Conservation (phyloP, 805 yeast species). For the Suhomyces vadensis region DNA sequence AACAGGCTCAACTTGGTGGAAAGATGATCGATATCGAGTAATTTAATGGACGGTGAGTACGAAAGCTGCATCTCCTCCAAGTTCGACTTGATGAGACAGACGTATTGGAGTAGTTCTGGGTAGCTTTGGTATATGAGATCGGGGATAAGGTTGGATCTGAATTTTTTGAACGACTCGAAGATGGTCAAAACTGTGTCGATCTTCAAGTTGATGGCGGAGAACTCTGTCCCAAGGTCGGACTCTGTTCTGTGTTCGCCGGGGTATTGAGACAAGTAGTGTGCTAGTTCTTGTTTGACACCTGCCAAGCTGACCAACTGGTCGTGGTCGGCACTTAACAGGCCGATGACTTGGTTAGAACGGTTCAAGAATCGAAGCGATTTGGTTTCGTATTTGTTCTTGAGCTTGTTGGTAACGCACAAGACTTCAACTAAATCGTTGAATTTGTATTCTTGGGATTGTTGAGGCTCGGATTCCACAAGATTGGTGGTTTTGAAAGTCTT, state of each 20-base stretch:
- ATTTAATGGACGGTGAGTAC: slow-evolving; percentile 16
- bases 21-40: slow-evolving; percentile 12
- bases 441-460: background rate
- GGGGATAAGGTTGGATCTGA: slow-evolving; percentile 8
- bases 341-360: slow-evolving; percentile 17
- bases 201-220: background rate
- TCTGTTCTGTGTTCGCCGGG: too few species aligned
- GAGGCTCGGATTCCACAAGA: background rate
- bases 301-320: background rate
- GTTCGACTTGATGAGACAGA: slow-evolving; percentile 13
- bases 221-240: background rate
- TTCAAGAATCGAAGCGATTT: slow-evolving; percentile 30
- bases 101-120: slow-evolving; percentile 15
- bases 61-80: slow-evolving; percentile 15
- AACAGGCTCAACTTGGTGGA: slow-evolving; percentile 11
- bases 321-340: slow-evolving; percentile 3
- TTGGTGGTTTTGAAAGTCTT: background rate
- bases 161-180: background rate
- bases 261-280: background rate
- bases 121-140: slow-evolving; percentile 14
- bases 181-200: background rate
- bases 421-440: slow-evolving; percentile 11
- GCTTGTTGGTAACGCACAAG: slow-evolving; percentile 16
- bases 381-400: slow-evolving; percentile 33
- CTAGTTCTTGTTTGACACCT: background rate